Conservation (phyloP, 2,329 filamentous ascomycete species). For the Penicillium sp. region DNA sequence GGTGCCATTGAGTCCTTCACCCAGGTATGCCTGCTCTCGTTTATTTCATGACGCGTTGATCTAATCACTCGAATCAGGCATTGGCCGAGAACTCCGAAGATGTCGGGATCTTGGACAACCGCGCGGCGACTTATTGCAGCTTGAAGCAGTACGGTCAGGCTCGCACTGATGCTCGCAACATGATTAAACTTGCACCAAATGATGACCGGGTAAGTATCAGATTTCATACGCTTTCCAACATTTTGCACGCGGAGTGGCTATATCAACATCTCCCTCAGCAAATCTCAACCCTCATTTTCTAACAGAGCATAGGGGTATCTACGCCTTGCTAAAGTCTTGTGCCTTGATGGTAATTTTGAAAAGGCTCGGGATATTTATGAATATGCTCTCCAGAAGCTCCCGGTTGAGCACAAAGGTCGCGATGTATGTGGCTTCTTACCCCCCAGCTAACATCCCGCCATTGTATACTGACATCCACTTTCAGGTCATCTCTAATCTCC, state of each 20-base stretch:
- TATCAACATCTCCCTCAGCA: background rate
- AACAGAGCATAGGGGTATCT: constrained; percentile 2
- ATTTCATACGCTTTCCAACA: background rate
- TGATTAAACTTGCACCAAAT: constrained; percentile 54
- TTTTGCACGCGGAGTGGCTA: background rate
- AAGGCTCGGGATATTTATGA: constrained; percentile 58
- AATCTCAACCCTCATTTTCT: background rate
- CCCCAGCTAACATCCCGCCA: background rate
- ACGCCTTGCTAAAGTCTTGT: constrained; percentile 27
- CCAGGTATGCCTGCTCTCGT: constrained; percentile 31
- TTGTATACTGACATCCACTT: background rate
- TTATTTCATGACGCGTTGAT: constrained; percentile 8
- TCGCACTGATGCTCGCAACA: constrained; percentile 57
- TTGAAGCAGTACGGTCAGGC: constrained; percentile 53
- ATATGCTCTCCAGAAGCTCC: constrained; percentile 55
- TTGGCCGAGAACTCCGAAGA: constrained; percentile 37
- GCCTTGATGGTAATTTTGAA: constrained; percentile 49
- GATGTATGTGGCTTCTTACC: constrained; percentile 19
- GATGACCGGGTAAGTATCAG: constrained; percentile 50
- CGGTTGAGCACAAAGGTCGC: constrained; percentile 35
- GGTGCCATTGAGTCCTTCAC: constrained; percentile 46
- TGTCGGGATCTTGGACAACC: constrained; percentile 54
- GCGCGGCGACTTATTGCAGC: constrained; percentile 58
- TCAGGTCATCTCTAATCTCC: constrained; percentile 30
- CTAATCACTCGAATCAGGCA: constrained; percentile 31